phyloP scores from a whole-genome alignment of 768 basidiomycete genomes.

The Psilocybe sp. region DNA sequence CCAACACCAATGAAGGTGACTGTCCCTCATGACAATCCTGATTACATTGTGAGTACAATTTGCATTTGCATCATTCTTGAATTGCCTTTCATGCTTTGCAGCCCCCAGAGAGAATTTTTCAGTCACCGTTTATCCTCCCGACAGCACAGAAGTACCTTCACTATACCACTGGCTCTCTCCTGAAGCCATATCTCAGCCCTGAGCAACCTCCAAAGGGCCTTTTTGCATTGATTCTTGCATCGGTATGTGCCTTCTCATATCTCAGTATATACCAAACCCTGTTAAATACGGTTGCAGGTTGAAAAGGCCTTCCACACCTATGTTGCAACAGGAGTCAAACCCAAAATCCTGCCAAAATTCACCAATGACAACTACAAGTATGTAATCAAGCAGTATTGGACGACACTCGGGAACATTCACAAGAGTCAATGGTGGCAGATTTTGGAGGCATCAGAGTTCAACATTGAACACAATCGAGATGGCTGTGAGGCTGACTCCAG shows the following conservation, averaged over 20 bases:
- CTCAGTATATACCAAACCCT: not conserved
- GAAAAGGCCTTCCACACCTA: not conserved
- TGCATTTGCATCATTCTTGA: not conserved
- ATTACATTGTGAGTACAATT: not conserved
- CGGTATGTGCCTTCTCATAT: not conserved
- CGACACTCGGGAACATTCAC: too few species aligned
- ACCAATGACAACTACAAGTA: too few species aligned
- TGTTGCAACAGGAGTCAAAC: not conserved
- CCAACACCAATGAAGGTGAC: slow-evolving; percentile 8
- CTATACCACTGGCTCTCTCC: not conserved
- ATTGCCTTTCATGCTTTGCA: not conserved
- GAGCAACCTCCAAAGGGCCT: not conserved
- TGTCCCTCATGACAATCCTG: not conserved
- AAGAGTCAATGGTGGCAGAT: too few species aligned
- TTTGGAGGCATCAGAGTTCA: too few species aligned
- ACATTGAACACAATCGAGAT: too few species aligned
- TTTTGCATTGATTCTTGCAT: not conserved
- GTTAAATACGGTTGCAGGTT: not conserved
- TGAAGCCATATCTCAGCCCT: not conserved
- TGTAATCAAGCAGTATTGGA: too few species aligned
- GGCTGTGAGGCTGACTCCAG: too few species aligned
- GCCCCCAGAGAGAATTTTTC: not conserved
- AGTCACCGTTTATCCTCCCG: not conserved
- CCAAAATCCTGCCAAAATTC: too few species aligned
- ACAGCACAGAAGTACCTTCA: not conserved